Conservation (phyloP, 345 rosid species). For the Alliaria petiolata region DNA sequence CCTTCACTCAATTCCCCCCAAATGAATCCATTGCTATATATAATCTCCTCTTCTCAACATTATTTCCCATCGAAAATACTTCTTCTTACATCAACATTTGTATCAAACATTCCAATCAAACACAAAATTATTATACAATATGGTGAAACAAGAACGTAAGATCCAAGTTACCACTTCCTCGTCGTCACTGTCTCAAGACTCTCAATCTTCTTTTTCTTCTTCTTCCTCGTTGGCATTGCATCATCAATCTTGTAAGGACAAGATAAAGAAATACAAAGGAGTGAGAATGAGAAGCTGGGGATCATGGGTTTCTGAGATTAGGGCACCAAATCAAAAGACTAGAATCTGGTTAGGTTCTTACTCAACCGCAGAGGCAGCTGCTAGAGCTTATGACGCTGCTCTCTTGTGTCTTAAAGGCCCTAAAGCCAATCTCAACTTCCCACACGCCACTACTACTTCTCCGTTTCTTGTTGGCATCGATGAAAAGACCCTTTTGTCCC, state of each 20-base stretch:
- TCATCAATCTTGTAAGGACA: slow-evolving; percentile 30
- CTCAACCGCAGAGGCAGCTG: slow-evolving; percentile 93
- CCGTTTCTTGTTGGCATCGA: slow-evolving; percentile 29
- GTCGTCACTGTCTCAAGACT: slow-evolving; percentile 22
- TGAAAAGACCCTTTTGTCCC: slow-evolving; percentile 56
- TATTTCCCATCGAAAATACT: slow-evolving; percentile 12
- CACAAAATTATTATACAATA: neutral
- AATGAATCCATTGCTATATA: slow-evolving; percentile 21
- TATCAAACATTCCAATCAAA: neutral
- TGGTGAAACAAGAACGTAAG: slow-evolving; percentile 76
- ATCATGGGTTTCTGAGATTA: slow-evolving; percentile 95
- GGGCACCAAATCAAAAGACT: slow-evolving; percentile 94
- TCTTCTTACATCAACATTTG: neutral
- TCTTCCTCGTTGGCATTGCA: slow-evolving; percentile 9
- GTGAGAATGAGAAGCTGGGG: slow-evolving; percentile 99
- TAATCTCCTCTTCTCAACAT: slow-evolving; percentile 9
- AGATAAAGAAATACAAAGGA: slow-evolving; percentile 74
- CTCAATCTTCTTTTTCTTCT: slow-evolving; percentile 20
- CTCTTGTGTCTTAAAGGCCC: slow-evolving; percentile 88
- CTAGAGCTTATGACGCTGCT: slow-evolving; percentile 97
- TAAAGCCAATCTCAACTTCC: slow-evolving; percentile 81
- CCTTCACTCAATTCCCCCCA: neutral
- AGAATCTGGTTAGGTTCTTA: slow-evolving; percentile 98
- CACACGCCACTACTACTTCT: slow-evolving; percentile 39
- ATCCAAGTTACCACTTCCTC: slow-evolving; percentile 31